Conservation (phyloP, 2,329 filamentous ascomycete species). For the Dendryphion nanum region DNA sequence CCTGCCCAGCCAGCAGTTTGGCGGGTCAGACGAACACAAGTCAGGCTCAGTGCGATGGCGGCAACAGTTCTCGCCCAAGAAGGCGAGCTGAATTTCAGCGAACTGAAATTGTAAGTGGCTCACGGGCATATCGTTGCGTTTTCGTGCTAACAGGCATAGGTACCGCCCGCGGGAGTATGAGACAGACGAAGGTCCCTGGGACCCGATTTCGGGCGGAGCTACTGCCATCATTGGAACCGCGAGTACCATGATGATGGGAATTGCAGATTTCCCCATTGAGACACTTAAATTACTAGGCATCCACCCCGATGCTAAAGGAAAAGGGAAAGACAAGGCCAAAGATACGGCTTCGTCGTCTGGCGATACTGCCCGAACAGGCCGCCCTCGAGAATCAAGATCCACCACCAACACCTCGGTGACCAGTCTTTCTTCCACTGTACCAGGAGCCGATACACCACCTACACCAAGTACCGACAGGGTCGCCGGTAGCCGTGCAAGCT, state of each 20-base stretch:
- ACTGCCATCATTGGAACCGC: conserved; percentile 80
- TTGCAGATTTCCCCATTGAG: conserved; percentile 68
- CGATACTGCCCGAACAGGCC: conserved; percentile 8
- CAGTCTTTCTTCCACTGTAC: conserved; percentile 20
- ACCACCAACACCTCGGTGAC: conserved; percentile 14
- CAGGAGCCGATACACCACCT: conserved; percentile 11
- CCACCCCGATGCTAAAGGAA: conserved; percentile 38
- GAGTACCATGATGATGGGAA: conserved; percentile 74
- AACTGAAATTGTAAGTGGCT: conserved; percentile 37
- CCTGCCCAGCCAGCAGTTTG: conserved; percentile 37
- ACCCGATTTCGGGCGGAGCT: conserved; percentile 54
- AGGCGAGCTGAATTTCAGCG: conserved; percentile 34
- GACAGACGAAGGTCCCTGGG: conserved; percentile 40
- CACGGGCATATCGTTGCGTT: not conserved
- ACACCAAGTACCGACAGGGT: conserved; percentile 1
- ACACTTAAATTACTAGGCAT: conserved; percentile 51
- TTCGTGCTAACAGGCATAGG: conserved; percentile 17
- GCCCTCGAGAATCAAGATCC: conserved; percentile 11
- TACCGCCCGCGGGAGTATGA: conserved; percentile 39
- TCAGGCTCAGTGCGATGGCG: conserved; percentile 36
- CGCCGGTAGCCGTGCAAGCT: conserved; percentile 7
- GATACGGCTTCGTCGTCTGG: conserved; percentile 10
- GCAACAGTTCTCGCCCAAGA: conserved; percentile 39
- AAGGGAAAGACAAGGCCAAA: conserved; percentile 23
- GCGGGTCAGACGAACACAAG: conserved; percentile 39